phyloP scores from a whole-genome alignment of 2,329 filamentous ascomycete genomes.

The Fusarium verticillioides region DNA sequence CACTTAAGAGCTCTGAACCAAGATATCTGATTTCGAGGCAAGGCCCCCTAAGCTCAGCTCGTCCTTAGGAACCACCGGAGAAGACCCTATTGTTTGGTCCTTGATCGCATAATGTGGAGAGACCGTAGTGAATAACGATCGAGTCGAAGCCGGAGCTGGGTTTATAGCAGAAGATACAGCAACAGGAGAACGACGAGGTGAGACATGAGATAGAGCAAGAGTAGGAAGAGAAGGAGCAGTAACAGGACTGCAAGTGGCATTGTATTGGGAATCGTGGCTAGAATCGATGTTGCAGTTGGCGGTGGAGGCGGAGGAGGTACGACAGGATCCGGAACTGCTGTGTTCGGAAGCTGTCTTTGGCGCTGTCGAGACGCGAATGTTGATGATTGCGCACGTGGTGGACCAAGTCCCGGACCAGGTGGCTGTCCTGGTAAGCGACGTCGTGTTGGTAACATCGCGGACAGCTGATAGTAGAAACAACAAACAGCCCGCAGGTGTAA shows the following conservation, averaged over 20 bases:
- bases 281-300: too few relatives aligned
- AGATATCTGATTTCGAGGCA: too few relatives aligned
- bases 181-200: neutral
- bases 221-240: neutral
- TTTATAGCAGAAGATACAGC: neutral
- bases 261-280: neutral
- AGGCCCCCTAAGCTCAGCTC: too few relatives aligned
- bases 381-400: neutral
- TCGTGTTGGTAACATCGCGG: neutral
- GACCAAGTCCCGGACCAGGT: too few relatives aligned
- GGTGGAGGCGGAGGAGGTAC: neutral
- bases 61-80: too few relatives aligned
- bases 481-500: neutral
- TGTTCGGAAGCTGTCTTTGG: neutral
- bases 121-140: too few relatives aligned
- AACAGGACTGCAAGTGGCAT: too few relatives aligned
- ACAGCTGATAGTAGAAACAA: too few relatives aligned
- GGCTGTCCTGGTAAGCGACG: neutral
- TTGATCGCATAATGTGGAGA: too few relatives aligned
- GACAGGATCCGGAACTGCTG: accelerated
- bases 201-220: neutral
- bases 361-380: neutral
- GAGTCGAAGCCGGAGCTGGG: too few relatives aligned
- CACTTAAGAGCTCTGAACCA: too few relatives aligned
- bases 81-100: too few relatives aligned